Evolutionary conservation across 2,329 filamentous ascomycete species (phyloP).

Genomic region (Ophiostoma novo-ulmi): DNA sequence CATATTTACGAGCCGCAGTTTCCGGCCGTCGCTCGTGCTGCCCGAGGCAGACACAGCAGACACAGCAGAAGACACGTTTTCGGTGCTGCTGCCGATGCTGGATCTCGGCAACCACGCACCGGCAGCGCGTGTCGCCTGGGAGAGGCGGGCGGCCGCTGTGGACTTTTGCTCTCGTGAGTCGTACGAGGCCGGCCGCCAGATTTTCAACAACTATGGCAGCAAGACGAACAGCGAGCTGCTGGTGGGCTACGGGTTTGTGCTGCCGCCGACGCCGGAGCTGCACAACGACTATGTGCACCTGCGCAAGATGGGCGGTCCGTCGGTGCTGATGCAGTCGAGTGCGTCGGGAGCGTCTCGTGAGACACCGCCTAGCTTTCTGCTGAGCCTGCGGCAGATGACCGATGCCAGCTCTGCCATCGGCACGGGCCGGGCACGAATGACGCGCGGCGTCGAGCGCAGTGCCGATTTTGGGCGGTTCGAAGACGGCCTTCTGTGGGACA

Average conservation of each 20-base stretch:
- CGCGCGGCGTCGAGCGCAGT: background rate
- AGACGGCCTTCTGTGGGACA: constrained; percentile 49
- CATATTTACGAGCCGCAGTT: constrained; percentile 61
- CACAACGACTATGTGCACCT: constrained; percentile 59
- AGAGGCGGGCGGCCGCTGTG: constrained; percentile 40
- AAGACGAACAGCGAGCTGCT: constrained; percentile 70
- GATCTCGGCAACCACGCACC: constrained; percentile 69
- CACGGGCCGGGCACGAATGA: constrained; percentile 36
- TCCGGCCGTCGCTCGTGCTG: constrained; percentile 56
- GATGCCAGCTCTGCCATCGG: constrained; percentile 44
- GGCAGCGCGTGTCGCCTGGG: constrained; percentile 55
- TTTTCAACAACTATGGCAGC: constrained; percentile 67
- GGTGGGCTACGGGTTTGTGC: constrained; percentile 58
- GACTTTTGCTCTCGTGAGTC: constrained; percentile 40
- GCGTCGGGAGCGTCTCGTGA: constrained; percentile 11
- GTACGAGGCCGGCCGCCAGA: constrained; percentile 49
- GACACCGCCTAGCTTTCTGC: constrained; percentile 39
- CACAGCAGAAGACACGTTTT: constrained; percentile 50
- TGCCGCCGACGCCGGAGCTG: constrained; percentile 44
- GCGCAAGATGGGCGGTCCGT: constrained; percentile 39
- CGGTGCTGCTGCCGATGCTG: constrained; percentile 63
- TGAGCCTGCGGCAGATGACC: constrained; percentile 43
- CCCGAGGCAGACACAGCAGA: constrained; percentile 29
- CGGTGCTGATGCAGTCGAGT: constrained; percentile 15
- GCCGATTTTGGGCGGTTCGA: constrained; percentile 37